Conservation (phyloP, 371 early-diverging fungal genomes). For the Zopfochytrium polystomum region DNA sequence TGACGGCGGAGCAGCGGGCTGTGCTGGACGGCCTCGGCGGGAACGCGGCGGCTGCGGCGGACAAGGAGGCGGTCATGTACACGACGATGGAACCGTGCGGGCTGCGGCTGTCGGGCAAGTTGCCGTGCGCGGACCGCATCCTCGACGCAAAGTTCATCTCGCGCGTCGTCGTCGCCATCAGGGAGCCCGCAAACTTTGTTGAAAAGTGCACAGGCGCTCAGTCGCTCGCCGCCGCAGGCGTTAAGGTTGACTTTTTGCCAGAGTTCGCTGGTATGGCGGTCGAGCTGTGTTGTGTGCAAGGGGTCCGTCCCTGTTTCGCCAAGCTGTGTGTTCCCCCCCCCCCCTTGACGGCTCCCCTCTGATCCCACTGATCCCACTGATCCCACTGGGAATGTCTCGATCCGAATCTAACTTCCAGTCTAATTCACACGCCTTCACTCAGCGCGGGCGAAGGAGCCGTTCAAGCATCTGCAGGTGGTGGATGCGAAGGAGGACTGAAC, state of each 20-base stretch:
- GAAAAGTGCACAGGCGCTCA: conserved; percentile 17
- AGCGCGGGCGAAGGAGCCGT: no score
- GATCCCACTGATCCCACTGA: no score
- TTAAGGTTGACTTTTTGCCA: conserved; percentile 8
- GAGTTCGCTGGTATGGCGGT: conserved; percentile 6
- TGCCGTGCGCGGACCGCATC: conserved; percentile 65
- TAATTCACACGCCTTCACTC: no score
- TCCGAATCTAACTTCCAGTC: no score
- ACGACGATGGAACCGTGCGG: conserved; percentile 93
- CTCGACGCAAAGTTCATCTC: conserved; percentile 61
- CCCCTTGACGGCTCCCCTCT: no score
- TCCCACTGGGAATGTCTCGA: no score
- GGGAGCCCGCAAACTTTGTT: conserved; percentile 71
- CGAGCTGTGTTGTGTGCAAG: no score
- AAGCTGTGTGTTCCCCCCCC: no score
- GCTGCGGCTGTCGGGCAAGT: conserved; percentile 70
- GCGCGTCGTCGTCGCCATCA: conserved; percentile 80
- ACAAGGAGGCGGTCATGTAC: conserved; percentile 57
- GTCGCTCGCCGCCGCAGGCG: background rate
- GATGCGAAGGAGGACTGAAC: no score
- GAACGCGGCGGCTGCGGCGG: conserved; percentile 26
- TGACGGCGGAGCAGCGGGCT: conserved; percentile 27
- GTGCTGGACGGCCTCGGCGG: conserved; percentile 26
- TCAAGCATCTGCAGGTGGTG: no score
- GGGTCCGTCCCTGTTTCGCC: no score